Evolutionary conservation across 352 stramenopile species (phyloP).

Genomic region (Pythium insidiosum): DNA sequence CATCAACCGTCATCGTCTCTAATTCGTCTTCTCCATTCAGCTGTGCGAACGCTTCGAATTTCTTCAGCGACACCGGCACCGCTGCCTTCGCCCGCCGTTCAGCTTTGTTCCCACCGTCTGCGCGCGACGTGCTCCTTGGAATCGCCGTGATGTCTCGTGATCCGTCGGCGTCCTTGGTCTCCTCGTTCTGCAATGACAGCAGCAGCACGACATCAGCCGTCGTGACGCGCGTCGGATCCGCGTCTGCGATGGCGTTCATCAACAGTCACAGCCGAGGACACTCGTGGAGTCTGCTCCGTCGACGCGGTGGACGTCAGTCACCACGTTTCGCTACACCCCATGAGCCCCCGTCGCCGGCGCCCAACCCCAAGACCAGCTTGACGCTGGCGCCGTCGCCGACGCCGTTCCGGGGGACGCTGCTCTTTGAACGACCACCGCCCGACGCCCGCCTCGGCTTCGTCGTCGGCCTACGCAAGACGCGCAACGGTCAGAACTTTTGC

Average conservation of each 20-base stretch:
- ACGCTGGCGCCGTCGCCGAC: not conserved
- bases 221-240: too few species aligned
- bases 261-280: conserved; percentile 11
- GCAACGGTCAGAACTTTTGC: conserved; percentile 28
- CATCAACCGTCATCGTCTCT: too few species aligned
- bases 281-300: not conserved
- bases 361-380: not conserved
- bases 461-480: conserved; percentile 21
- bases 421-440: conserved; percentile 12
- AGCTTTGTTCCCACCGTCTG: too few species aligned
- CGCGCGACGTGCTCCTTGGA: too few species aligned
- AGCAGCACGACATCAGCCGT: too few species aligned
- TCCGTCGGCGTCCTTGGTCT: too few species aligned
- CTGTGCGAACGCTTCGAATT: too few species aligned
- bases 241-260: conserved; percentile 15
- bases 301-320: conserved; percentile 3
- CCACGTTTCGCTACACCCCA: not conserved
- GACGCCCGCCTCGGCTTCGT: conserved; percentile 20
- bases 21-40: too few species aligned
- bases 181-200: too few species aligned
- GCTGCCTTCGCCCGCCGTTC: too few species aligned
- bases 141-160: too few species aligned
- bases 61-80: too few species aligned
- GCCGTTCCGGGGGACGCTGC: conserved; percentile 9
- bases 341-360: not conserved